phyloP scores from a whole-genome alignment of 371 early-diverging fungal species.

The Mucor saturninus region DNA sequence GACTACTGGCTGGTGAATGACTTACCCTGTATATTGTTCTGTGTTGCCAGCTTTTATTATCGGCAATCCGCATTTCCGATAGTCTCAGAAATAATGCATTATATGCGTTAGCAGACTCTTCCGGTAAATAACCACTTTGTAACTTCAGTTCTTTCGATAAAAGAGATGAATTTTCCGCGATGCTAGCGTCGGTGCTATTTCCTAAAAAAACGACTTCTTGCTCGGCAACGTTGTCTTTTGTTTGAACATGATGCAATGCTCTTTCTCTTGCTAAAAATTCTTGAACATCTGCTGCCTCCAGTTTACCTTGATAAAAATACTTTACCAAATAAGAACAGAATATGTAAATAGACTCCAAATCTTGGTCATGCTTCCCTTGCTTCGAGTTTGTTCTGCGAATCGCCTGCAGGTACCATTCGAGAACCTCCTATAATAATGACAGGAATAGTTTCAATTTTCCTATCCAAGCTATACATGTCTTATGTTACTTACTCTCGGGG shows the following conservation, averaged over 20 bases:
- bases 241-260: neutral
- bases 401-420: constrained; percentile 52
- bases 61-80: constrained; percentile 49
- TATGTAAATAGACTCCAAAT: constrained; percentile 64
- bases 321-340: constrained; percentile 64
- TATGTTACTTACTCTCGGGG: constrained; percentile 38
- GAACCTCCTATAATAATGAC: constrained; percentile 34
- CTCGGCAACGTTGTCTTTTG: neutral
- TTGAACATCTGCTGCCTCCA: constrained; percentile 39
- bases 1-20: constrained; percentile 3
- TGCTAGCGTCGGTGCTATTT: neutral
- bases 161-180: neutral
- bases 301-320: constrained; percentile 44
- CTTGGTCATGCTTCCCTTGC: constrained; percentile 56
- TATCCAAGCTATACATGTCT: neutral
- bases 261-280: constrained; percentile 16
- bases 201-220: constrained; percentile 3
- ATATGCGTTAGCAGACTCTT: constrained; percentile 40
- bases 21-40: constrained; percentile 67
- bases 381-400: constrained; percentile 46
- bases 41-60: constrained; percentile 73
- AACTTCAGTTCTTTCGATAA: neutral
- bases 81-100: constrained; percentile 53
- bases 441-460: constrained; percentile 5
- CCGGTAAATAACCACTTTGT: constrained; percentile 14